Base-by-base conservation (phyloP, 2,329 filamentous ascomycete species). In the Ceratocystis variospora region DNA sequence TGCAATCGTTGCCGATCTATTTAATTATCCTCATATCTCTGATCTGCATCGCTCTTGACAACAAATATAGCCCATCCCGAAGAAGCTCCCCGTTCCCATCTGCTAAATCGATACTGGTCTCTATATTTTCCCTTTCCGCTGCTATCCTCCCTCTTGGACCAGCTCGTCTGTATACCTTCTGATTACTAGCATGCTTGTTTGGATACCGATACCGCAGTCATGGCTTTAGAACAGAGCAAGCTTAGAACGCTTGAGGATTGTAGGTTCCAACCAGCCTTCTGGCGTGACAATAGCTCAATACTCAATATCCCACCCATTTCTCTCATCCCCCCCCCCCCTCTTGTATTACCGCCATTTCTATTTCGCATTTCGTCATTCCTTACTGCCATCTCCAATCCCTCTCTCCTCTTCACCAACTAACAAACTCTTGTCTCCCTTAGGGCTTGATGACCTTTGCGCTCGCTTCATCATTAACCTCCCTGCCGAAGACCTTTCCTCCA, bases 401-500 rank as follows among this genome's bases (percentile, higher is more conserved):
- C 5, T 59, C 2, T 64, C 44, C 41, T 31, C 28, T 53, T 15
- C 25, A n/a, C 5, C 10, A 33, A 57, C 15, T 55, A 55, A 62
- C 48, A 15, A 48, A 19, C 8, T n/a, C 10, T 31, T 22, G 12
- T 64, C 50, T 12, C 10, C 10, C 19, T 22, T 65, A 65, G 89
- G 90, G 92, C 83, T 97, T 79, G 93, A 97, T 86, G 93, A 97
- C 78, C 84, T 97, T 68, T 96, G 91, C 77, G 93, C 96, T 75
- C 90, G 95, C 74, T 99, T 99, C 78, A 93, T 99, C 74, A 90
- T 97, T 76, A 97, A 99, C 77, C 84, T 97, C 69, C 94, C 95
- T 59, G 83, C 89, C 70, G 90, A 94, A 76, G 94, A 99, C 76
- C 83, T 97, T 61, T 86, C 87, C 70, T 91, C 89, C 1, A 89